These are phyloP conservation scores for Boletus bicolor DNA, from an alignment of 768 basidiomycete species.

Conservation along the genomic window DNA sequence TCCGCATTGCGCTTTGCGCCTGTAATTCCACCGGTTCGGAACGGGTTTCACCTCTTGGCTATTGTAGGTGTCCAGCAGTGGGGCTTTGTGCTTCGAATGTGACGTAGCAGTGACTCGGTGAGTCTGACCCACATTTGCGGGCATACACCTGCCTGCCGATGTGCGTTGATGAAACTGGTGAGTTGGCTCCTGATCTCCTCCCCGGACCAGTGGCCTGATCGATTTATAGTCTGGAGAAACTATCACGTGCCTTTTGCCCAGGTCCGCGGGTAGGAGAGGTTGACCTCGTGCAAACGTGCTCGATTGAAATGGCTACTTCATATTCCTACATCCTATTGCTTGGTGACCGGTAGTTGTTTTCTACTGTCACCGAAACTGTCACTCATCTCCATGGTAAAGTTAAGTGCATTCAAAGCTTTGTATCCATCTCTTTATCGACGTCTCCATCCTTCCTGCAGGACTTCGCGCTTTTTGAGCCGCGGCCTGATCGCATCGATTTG, in stretches of 20 bases:
- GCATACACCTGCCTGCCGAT: background rate
- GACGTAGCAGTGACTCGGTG: background rate
- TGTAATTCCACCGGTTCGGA: background rate
- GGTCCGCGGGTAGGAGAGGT: background rate
- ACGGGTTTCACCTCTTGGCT: constrained; percentile 9
- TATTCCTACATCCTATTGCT: background rate
- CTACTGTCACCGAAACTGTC: background rate
- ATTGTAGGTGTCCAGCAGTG: constrained; percentile 2
- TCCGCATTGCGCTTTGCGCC: constrained; percentile 19
- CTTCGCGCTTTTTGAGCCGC: background rate
- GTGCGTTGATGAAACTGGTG: background rate
- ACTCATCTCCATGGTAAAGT: background rate
- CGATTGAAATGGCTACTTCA: background rate
- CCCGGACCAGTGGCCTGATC: background rate
- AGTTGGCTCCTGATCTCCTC: background rate
- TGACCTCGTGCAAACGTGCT: constrained; percentile 2
- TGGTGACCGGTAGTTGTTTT: background rate
- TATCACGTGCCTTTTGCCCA: constrained; percentile 8
- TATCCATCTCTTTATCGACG: constrained; percentile 3
- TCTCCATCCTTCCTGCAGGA: background rate
- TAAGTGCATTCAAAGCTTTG: background rate
- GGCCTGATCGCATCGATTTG: constrained; percentile 1
- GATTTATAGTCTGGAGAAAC: background rate
- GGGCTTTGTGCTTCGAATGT: background rate
- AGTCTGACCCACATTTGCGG: background rate